Evolutionary conservation across 805 yeast species (phyloP).

Genomic region (Zygosaccharomyces gambellarensis): DNA sequence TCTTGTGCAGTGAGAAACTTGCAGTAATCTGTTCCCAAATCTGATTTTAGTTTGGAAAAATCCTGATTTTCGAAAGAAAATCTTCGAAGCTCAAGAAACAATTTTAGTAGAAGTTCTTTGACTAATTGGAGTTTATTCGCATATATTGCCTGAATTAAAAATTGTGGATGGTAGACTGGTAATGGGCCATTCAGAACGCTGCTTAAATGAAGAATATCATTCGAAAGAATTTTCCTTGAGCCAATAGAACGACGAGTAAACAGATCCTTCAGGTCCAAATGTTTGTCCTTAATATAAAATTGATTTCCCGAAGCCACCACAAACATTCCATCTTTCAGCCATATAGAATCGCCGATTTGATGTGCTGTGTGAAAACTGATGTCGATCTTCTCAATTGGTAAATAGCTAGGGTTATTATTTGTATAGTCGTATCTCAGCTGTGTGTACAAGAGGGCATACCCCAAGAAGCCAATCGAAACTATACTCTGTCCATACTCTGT

Average conservation of each 20-base stretch:
- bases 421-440: slow-evolving; percentile 88
- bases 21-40: slow-evolving; percentile 26
- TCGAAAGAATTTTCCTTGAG: slow-evolving; percentile 49
- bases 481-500: slow-evolving; percentile 62
- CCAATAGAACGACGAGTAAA: slow-evolving; percentile 53
- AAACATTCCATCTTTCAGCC: slow-evolving; percentile 75
- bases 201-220: slow-evolving; percentile 61
- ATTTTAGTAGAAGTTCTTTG: slow-evolving; percentile 48
- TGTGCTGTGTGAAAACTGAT: slow-evolving; percentile 70
- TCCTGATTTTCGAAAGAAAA: slow-evolving; percentile 41
- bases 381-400: slow-evolving; percentile 68
- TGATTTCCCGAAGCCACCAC: slow-evolving; percentile 90
- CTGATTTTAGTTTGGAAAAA: slow-evolving; percentile 30
- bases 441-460: slow-evolving; percentile 62
- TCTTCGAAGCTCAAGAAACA: slow-evolving; percentile 54
- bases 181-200: slow-evolving; percentile 81
- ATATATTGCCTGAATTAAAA: slow-evolving; percentile 68
- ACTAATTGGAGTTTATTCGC: slow-evolving; percentile 54
- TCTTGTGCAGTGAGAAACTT: slow-evolving; percentile 28
- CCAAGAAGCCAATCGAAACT: slow-evolving; percentile 71
- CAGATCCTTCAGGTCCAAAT: slow-evolving; percentile 50
- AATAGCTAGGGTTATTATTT: slow-evolving; percentile 69
- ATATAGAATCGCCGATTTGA: slow-evolving; percentile 79
- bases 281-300: slow-evolving; percentile 72
- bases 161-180: slow-evolving; percentile 88